A percentile compares a stretch with the other conserved stretches of the same genome.
Evolutionary conservation across 805 yeast genomes (phyloP).

Genomic region (Pichia gijzeniarum): DNA sequence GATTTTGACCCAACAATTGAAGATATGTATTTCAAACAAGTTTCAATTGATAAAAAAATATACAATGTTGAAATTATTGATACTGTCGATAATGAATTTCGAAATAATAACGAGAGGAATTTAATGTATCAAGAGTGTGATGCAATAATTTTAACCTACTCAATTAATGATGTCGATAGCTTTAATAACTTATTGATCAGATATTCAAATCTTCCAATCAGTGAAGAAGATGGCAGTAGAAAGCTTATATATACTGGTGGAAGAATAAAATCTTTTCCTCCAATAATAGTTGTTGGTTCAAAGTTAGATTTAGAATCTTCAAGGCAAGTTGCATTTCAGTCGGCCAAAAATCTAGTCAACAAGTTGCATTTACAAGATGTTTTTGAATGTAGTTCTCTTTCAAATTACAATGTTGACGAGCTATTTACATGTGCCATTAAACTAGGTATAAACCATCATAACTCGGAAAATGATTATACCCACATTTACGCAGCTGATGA

Average conservation of each 20-base stretch:
- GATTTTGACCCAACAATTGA: slow-evolving; percentile 24
- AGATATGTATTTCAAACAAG: slow-evolving; percentile 22
- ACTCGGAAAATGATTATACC: slow-evolving; percentile 12
- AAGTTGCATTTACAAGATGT: slow-evolving; percentile 30
- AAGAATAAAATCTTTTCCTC: slow-evolving; percentile 13
- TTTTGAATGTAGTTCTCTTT: slow-evolving; percentile 77
- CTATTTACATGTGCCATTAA: slow-evolving; percentile 44
- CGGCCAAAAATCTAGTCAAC: slow-evolving; percentile 20
- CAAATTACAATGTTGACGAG: slow-evolving; percentile 70
- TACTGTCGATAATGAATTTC: slow-evolving; percentile 79
- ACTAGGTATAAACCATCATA: slow-evolving; percentile 10
- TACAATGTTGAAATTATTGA: slow-evolving; percentile 53
- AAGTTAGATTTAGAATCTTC: slow-evolving; percentile 70
- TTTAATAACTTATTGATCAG: slow-evolving; percentile 13
- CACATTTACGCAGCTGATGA: slow-evolving; percentile 7
- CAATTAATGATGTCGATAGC: slow-evolving; percentile 34
- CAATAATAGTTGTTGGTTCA: slow-evolving; percentile 59
- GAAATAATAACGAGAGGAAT: slow-evolving; percentile 21
- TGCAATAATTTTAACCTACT: slow-evolving; percentile 44
- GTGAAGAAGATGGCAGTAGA: slow-evolving; percentile 7
- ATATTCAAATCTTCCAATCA: slow-evolving; percentile 32
- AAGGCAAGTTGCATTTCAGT: slow-evolving; percentile 59
- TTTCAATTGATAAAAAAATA: slow-evolving; percentile 32
- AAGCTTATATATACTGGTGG: slow-evolving; percentile 4
- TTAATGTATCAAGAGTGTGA: slow-evolving; percentile 32